Percentiles rank a stretch among this genome's conserved stretches.
Evolutionary conservation across 192 early-diverging fungal species (phyloP).

Genomic region (Geranomyces variabilis): DNA sequence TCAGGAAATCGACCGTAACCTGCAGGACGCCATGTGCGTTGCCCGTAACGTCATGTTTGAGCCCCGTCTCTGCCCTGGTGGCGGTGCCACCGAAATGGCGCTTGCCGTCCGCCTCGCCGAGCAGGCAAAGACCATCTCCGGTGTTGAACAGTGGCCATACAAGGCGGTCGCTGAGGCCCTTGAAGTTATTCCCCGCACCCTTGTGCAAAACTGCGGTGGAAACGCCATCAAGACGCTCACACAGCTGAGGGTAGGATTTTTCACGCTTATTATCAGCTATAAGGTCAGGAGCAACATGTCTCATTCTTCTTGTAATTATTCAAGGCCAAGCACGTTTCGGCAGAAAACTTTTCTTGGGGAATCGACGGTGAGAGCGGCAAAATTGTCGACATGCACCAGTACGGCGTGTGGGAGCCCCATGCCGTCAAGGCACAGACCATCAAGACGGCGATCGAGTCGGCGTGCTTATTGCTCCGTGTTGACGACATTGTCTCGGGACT

Average conservation of each 20-base stretch:
- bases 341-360: slow-evolving; percentile 85
- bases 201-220: slow-evolving; percentile 98
- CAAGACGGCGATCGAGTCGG: slow-evolving; percentile 97
- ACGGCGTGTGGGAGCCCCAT: slow-evolving; percentile 98
- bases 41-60: slow-evolving; percentile 98
- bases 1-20: slow-evolving; percentile 97
- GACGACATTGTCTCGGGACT: slow-evolving; percentile 98
- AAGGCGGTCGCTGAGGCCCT: slow-evolving; percentile 91
- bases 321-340: slow-evolving; percentile 86
- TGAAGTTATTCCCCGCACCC: slow-evolving; percentile 97
- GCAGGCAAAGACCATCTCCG: slow-evolving; percentile 86
- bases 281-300: too few species aligned
- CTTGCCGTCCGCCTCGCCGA: slow-evolving; percentile 85
- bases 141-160: slow-evolving; percentile 97
- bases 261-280: too few species aligned
- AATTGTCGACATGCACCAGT: slow-evolving; percentile 95
- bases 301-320: neutral
- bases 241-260: slow-evolving; percentile 68
- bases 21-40: slow-evolving; percentile 99
- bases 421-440: slow-evolving; percentile 99
- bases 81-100: slow-evolving; percentile 98
- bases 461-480: slow-evolving; percentile 61
- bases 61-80: slow-evolving; percentile 91
- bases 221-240: slow-evolving; percentile 98
- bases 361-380: slow-evolving; percentile 92